Percentiles rank a stretch among this genome's conserved stretches.
Evolutionary conservation across 768 basidiomycete species (phyloP).

Genomic region (Amanita subjunquillea): DNA sequence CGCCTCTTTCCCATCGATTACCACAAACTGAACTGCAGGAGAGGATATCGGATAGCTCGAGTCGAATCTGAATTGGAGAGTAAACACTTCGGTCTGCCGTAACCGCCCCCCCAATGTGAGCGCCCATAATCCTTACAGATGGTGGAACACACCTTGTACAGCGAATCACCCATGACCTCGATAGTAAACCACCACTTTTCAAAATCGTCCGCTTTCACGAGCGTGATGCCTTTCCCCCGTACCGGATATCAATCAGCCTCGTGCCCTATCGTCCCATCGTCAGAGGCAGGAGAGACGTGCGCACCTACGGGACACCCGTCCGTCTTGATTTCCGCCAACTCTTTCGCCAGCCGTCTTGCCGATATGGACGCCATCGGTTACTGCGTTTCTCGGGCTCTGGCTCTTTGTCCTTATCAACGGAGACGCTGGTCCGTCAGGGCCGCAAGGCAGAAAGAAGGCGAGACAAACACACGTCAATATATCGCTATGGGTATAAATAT

Average conservation of each 20-base stretch:
- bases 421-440: too few relatives aligned
- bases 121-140: neutral
- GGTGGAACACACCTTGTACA: slow-evolving; percentile 50
- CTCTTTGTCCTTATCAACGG: too few relatives aligned
- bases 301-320: slow-evolving; percentile 5
- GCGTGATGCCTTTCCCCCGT: slow-evolving; percentile 43
- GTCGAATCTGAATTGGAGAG: slow-evolving; percentile 77
- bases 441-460: too few relatives aligned
- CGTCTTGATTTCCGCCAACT: slow-evolving; percentile 1
- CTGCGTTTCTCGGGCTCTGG: too few relatives aligned
- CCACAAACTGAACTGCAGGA: slow-evolving; percentile 81
- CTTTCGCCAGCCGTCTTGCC: slow-evolving; percentile 2
- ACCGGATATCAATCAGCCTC: slow-evolving; percentile 14
- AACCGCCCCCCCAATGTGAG: neutral
- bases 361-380: slow-evolving; percentile 5
- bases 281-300: neutral
- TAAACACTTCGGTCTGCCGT: slow-evolving; percentile 61
- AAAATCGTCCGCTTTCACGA: slow-evolving; percentile 70
- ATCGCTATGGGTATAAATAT: too few relatives aligned
- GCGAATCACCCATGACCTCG: slow-evolving; percentile 75
- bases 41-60: slow-evolving; percentile 76
- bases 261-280: too few relatives aligned
- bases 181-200: slow-evolving; percentile 70
- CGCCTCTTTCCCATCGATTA: slow-evolving; percentile 50
- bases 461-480: too few relatives aligned